A percentile compares a stretch with the other conserved stretches of the same genome.
Conservation (phyloP, 495 filamentous ascomycete species). For the Entonaema liquescens region DNA sequence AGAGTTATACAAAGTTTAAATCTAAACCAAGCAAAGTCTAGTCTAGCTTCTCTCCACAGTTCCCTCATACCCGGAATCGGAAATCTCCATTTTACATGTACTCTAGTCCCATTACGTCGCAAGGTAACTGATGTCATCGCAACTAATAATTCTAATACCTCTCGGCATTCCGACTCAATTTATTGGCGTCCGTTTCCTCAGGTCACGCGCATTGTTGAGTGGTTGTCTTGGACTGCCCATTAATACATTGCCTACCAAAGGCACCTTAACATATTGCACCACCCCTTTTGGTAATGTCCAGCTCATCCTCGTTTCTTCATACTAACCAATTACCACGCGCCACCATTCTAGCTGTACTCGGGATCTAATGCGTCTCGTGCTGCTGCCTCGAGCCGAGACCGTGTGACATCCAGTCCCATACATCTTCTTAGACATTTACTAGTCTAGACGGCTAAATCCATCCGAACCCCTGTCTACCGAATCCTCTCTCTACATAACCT, state of each 20-base stretch:
- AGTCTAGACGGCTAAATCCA: slow-evolving; percentile 37
- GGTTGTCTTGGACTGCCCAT: neutral
- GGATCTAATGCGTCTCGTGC: slow-evolving; percentile 21
- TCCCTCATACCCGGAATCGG: slow-evolving; percentile 6
- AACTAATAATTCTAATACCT: neutral
- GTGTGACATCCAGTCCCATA: slow-evolving; percentile 27
- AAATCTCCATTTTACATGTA: slow-evolving; percentile 1
- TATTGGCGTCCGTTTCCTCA: slow-evolving; percentile 7
- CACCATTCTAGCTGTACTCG: slow-evolving; percentile 33
- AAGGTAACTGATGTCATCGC: slow-evolving; percentile 31
- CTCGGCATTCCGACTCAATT: slow-evolving; percentile 13
- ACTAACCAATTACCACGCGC: slow-evolving; percentile 36
- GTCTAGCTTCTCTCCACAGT: neutral
- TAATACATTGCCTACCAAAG: slow-evolving; percentile 11
- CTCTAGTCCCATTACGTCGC: slow-evolving; percentile 18
- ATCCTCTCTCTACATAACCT: slow-evolving; percentile 12
- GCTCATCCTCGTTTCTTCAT: slow-evolving; percentile 13
- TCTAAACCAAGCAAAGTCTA: slow-evolving; percentile 13
- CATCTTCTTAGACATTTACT: slow-evolving; percentile 4
- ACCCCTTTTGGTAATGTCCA: slow-evolving; percentile 13
- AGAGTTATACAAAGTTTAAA: slow-evolving; percentile 6
- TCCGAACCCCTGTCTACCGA: slow-evolving; percentile 24
- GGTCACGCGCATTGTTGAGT: slow-evolving; percentile 24
- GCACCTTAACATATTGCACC: neutral
- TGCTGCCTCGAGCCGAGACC: slow-evolving; percentile 26